Percentiles rank a stretch among this genome's conserved stretches.
These are phyloP conservation scores for Sporopachydermia cereana DNA, from an alignment of 1,139 yeast genomes.

Conservation along the genomic window DNA sequence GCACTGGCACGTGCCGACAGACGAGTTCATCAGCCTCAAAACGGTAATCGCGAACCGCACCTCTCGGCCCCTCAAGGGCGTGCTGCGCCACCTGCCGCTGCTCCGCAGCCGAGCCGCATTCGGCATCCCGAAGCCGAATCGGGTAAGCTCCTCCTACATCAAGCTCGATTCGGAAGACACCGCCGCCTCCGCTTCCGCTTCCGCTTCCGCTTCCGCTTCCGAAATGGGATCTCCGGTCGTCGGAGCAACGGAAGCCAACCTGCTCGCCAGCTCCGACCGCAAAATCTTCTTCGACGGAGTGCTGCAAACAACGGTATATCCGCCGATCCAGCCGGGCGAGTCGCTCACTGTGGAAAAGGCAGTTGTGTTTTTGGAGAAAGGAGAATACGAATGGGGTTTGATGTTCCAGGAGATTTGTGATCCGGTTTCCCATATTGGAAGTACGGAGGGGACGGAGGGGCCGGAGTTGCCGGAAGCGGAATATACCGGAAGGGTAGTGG, in stretches of 20 bases:
- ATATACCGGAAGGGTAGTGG: no score
- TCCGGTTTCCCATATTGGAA: constrained; percentile 6
- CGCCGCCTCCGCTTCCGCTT: no score
- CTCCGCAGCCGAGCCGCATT: neutral
- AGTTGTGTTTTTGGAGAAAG: constrained; percentile 51
- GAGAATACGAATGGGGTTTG: constrained; percentile 73
- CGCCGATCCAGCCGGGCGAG: constrained; percentile 33
- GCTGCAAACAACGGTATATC: constrained; percentile 40
- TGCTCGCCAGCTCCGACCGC: constrained; percentile 26
- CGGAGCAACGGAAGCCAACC: neutral
- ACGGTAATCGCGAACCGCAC: constrained; percentile 38
- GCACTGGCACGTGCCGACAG: constrained; percentile 25
- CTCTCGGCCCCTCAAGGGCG: constrained; percentile 33
- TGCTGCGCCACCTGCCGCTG: constrained; percentile 54
- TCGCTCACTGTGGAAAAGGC: constrained; percentile 35
- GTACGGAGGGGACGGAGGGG: no score
- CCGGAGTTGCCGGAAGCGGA: no score
- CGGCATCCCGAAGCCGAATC: neutral
- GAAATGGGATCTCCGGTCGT: neutral
- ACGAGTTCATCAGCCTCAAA: constrained; percentile 38
- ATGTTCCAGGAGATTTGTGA: constrained; percentile 40
- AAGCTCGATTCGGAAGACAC: constrained; percentile 14
- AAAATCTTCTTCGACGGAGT: constrained; percentile 52
- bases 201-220: constrained; percentile 25
- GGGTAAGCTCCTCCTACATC: constrained; percentile 11